Evolutionary conservation across 2,329 filamentous ascomycete species (phyloP), one percentile per base, ranked within the genome.

Genomic region (Hypocreales sp.): DNA sequence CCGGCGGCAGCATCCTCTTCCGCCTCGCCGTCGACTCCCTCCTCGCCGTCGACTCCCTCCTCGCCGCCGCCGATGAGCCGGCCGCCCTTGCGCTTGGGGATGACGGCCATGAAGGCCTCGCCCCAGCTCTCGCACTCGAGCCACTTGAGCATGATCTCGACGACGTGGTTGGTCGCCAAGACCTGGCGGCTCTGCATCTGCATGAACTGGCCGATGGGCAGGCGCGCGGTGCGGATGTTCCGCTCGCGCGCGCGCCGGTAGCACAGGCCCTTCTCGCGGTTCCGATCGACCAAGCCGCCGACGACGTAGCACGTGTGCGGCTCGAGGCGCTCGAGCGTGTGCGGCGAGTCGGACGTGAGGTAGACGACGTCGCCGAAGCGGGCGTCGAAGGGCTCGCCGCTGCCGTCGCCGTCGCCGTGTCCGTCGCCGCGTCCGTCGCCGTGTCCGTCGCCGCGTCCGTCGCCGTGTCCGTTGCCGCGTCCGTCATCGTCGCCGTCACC

Each of bases 141-240:
- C 84, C 86, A 98, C 38, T 73, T 75, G 24, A 93, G 57, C 82
- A 98, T 93, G 35, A 98, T 95, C 54, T 95, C 87, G 25, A 90
- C 71, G 2, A 98, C 90, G 45, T 98, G 90, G 46, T 95, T 98
- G 7, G 87, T 94, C 4, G 87, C 77, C 31, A 98, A 58, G 5
- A 98, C 81, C 40, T 78, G 72, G 18, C 90, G 72, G 41, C 79
- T 86, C 30, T 76, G 68, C 80, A 98, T 92, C 36, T 83, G 68
- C 62, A 98, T 77, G 50, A 82, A 95, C 35, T 95, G 76, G n/a
- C 84, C 83, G 41, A 98, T 95, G 0, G 90, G 90, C 30, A 98
- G 53, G 47, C 83, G 86, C 2, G 87, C 90, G 0, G 90, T 95
- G 36, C 78, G 77, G 40, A 98, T 72, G 1, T 80, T 80, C 35